Evolutionary conservation across 352 stramenopile genomes (phyloP), one percentile per base, ranked within the genome.

Genomic region (Lagenidium sp.): DNA sequence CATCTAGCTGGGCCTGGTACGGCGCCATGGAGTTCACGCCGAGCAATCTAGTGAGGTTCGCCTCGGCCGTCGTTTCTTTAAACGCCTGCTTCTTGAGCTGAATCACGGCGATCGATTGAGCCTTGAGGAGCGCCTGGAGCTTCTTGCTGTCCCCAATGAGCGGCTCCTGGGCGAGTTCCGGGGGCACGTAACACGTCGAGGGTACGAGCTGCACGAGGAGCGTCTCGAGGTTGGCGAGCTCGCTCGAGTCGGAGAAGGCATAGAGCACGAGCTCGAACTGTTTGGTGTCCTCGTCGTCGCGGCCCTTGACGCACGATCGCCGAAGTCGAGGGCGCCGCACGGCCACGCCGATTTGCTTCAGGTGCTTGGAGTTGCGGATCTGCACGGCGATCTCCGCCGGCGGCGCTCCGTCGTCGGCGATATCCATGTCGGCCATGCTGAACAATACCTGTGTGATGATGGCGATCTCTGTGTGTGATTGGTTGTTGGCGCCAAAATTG

Each of bases 291-390:
- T 91, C 79, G 48, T 63, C 61, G 13, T 50, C 63, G 8, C 69
- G 53, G 21, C 77, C 79, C 40, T 86, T 87, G 45, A 91, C 63
- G 47, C 77, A 89, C 19, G 79, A 92, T 19, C 65, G 62, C n/a
- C 77, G 77, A 41, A 67, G 42, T 6, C 81, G 77, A 41, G 81
- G 73, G 4, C 73, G 68, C 11, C 81, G 73, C 54, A 86, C 60
- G 0, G 79, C 82, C 43, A 94, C 77, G 28, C 69, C 82, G 15
- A 94, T 64, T 29, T 89, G 75, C 60, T 91, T 94, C 23, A 88
- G 57, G 31, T 85, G 60, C 60, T 91, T 91, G 34, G 67, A 68
- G 55, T 80, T 85, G 28, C 69, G 69, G 52, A 94, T 83, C 55
- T 88, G 69, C 38, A 94, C 48, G 36, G 82, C 77, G 55, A 94